Evolutionary conservation across 345 rosid genomes (phyloP).

Genomic region (Gossypium australe): DNA sequence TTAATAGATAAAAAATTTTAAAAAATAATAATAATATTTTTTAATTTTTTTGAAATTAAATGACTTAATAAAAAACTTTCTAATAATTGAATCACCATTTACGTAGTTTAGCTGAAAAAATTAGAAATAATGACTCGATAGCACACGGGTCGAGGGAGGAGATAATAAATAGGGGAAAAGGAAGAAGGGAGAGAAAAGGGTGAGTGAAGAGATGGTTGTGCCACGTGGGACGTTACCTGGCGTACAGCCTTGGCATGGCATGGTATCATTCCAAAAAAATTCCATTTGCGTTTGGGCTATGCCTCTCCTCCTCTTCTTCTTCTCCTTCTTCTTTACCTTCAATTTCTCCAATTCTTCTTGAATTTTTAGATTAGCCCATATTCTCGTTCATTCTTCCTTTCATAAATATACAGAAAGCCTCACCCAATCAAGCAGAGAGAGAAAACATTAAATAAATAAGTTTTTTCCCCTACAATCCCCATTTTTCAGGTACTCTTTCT

Average conservation of each 20-base stretch:
- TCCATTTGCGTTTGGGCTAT: neutral
- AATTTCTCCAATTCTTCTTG: constrained; percentile 4
- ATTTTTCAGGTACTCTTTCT: constrained; percentile 10
- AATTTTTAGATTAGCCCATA: neutral
- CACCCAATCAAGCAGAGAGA: constrained; percentile 1
- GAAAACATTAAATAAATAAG: neutral
- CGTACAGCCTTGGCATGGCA: constrained; percentile 40
- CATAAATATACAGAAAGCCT: neutral
- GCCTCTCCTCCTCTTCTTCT: constrained; percentile 16
- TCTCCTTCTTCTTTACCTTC: neutral
- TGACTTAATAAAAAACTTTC: too few species aligned
- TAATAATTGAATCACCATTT: too few species aligned
- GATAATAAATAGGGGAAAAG: neutral
- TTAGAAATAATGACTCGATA: too few species aligned
- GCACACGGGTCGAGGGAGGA: neutral
- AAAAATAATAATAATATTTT: too few species aligned
- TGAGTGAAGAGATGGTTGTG: constrained; percentile 19
- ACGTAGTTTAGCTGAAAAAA: too few species aligned
- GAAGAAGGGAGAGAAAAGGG: neutral
- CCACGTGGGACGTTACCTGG: constrained; percentile 78
- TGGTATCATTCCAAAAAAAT: constrained; percentile 32
- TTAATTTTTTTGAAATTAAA: too few species aligned
- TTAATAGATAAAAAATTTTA: too few species aligned
- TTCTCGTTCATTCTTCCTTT: neutral
- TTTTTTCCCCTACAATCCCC: neutral